Base-by-base conservation (phyloP, 2,329 filamentous ascomycete species). In the Helicocarpus griseus region DNA sequence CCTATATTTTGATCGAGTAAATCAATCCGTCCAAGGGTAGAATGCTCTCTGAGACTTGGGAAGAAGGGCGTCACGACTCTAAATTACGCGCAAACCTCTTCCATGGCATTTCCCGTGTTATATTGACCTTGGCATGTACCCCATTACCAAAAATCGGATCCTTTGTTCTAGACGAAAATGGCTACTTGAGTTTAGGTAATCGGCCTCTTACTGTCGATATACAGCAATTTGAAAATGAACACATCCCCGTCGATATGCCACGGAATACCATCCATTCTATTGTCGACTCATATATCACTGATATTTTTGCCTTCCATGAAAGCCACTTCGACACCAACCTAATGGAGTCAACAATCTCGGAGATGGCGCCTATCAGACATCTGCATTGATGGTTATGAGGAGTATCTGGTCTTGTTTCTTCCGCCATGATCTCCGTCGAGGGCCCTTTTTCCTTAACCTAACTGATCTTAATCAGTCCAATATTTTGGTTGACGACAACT, bases 391-490 rank as follows among this genome's bases (percentile, higher is more conserved):
- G 57, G 68, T 52, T 55, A 63, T 54, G 63, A 63, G 47, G 62
- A 65, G 52, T 36, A 59, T 47, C 38, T 55, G 39, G 46, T 56
- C n/a, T 60, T 66, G 52, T 33, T 65, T 47, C 63, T 61, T 57
- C 22, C 60, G 45, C 11, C 54, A 57, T 4, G 60, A 66, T 59
- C 58, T 68, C 24, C 60, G 63, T 14, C 51, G 62, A n/a, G n/a
- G 67, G 68, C 2, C 66, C 65, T 1, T 72, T 69, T 53, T 50
- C 64, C 28, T 57, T 63, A 26, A 57, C 49, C 60, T 73, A 11
- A 71, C 66, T 9, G 69, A 73, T 53, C 57, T 73, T 13, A 65
- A 73, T 47, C 58, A 59, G 41, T 67, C 65, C 50, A 72, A 73
- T 49, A 63, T 65, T 17, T 60, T 65, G 31, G 61, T 64, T 9